Evolutionary conservation across 2,329 filamentous ascomycete genomes (phyloP), one percentile per base, ranked within the genome.

Genomic region (Fusarium nygamai): DNA sequence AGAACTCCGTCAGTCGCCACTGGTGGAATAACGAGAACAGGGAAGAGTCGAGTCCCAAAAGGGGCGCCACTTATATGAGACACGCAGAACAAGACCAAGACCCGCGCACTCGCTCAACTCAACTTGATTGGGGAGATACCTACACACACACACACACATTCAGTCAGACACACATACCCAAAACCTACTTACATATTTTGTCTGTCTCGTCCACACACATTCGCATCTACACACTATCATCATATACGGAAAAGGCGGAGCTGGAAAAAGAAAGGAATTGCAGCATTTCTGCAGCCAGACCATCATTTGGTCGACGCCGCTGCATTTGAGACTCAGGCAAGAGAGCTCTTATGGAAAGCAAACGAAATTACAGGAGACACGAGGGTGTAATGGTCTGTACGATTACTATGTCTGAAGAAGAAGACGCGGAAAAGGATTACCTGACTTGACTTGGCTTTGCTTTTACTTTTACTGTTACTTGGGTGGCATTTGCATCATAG

Each of bases 351-450:
- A 64, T n/a, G 64, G 72, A 48, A 58, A 61, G 38, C 29, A 56
- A 47, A 73, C 48, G 48, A 67, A 66, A 47, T 24, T 58, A 53
- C 39, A 36, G 24, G 34, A 65, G 48, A 58, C 24, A 33, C 38
- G 57, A 63, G 39, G 67, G 39, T 72, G 68, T 72, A 74, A 74
- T 74, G 64, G 72, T 41, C 47, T 74, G 72, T 75, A 74, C 60
- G 72, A 74, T 53, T 72, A 61, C n/a, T 46, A 54, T 51, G 61
- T 69, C 8, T 54, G 51, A 54, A 53, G 50, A 50, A 50, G 33
- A 66, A 41, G 38, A 60, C 34, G 38, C 53, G 68, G 41, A 57
- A 72, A 62, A 48, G 60, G 63, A 43, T 51, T 31, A 19, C 19
- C 24, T 39, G 34, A 54, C 51, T 22, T 38, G 50, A 22, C 50